These are phyloP conservation scores for Neurospora tetraspora DNA, from an alignment of 495 filamentous ascomycete species.

Conservation along the genomic window DNA sequence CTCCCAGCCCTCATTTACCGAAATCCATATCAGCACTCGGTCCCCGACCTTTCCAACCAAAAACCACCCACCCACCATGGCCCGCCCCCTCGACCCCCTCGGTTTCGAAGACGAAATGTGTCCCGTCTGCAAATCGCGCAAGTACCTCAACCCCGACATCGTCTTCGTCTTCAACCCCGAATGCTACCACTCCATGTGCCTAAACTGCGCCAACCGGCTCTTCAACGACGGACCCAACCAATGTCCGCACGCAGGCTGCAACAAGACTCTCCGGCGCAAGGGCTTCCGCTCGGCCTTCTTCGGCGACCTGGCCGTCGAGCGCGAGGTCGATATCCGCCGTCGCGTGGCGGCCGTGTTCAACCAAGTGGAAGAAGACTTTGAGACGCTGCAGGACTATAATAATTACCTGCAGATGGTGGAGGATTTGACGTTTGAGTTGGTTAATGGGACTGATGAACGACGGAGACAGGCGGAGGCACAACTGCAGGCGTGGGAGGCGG, in stretches of 20 bases:
- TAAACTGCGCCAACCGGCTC: constrained; percentile 85
- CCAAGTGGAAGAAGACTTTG: constrained; percentile 81
- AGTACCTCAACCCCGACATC: constrained; percentile 90
- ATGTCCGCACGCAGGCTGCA: constrained; percentile 83
- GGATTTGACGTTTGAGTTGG: constrained; percentile 78
- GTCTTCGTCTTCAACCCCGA: constrained; percentile 91
- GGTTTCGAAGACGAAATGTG: constrained; percentile 59
- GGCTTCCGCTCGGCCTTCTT: constrained; percentile 85
- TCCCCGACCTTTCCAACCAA: background rate
- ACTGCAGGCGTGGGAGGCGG: constrained; percentile 55
- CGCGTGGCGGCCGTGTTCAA: constrained; percentile 80
- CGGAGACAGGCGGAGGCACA: constrained; percentile 53
- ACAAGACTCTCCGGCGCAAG: constrained; percentile 71
- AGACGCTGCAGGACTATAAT: constrained; percentile 70
- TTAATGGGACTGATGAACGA: constrained; percentile 56
- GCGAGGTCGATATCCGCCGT: constrained; percentile 85
- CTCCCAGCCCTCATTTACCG: background rate
- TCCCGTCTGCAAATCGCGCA: constrained; percentile 90
- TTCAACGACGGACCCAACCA: constrained; percentile 84
- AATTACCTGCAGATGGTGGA: constrained; percentile 93
- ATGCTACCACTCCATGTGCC: constrained; percentile 99
- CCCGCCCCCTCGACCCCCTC: constrained; percentile 7
- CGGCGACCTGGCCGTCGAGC: constrained; percentile 78
- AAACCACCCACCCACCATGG: constrained; percentile 25
- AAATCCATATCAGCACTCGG: background rate